A percentile compares a stretch with the other conserved stretches of the same genome.
These are phyloP conservation scores for Cucumis variabilis DNA, from an alignment of 331 rosid species.

Conservation along the genomic window DNA sequence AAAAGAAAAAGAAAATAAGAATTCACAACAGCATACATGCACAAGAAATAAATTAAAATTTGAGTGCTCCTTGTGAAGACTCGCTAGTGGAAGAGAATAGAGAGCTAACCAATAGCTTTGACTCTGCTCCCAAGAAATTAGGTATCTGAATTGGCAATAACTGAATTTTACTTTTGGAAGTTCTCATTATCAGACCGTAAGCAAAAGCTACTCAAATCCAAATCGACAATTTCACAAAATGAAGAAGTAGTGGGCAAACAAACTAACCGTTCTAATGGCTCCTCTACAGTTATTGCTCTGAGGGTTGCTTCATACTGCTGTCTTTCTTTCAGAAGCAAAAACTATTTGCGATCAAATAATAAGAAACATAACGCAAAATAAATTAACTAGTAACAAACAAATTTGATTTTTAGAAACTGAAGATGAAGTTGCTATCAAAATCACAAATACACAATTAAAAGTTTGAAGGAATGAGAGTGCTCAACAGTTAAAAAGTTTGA, in stretches of 20 bases:
- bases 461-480: no score
- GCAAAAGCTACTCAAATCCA: not conserved
- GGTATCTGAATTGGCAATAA: conserved; percentile 82
- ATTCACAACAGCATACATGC: not conserved
- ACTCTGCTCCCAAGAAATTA: conserved; percentile 98
- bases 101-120: conserved; percentile 83
- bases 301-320: conserved; percentile 73
- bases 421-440: no score
- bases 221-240: not conserved
- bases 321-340: conserved; percentile 49
- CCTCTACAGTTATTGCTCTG: conserved; percentile 85
- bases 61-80: not conserved
- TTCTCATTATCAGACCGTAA: not conserved
- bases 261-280: conserved; percentile 76
- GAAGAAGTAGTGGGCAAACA: not conserved
- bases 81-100: conserved; percentile 37
- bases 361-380: no score
- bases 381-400: no score
- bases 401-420: no score
- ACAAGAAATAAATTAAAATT: not conserved
- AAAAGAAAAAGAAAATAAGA: no score
- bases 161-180: conserved; percentile 42
- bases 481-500: no score
- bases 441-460: no score
- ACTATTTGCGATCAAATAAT: no score